These are phyloP conservation scores for Phytophthora lateralis DNA, from an alignment of 352 stramenopile species.

Conservation along the genomic window DNA sequence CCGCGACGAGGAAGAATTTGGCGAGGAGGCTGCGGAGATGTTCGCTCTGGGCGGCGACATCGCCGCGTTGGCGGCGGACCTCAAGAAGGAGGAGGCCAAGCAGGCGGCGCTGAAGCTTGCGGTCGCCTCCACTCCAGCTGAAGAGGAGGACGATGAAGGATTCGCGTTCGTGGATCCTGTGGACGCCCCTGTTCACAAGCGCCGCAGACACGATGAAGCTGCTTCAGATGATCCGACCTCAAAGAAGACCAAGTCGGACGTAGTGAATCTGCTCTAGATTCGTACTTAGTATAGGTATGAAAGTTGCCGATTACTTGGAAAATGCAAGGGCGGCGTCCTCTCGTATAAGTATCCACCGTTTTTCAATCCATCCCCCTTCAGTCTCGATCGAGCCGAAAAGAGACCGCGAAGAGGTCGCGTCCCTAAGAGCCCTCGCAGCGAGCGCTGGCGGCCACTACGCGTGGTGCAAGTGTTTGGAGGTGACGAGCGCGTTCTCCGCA, in stretches of 20 bases:
- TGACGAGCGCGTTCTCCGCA: not conserved
- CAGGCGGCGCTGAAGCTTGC: constrained; percentile 31
- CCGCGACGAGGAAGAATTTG: constrained; percentile 61
- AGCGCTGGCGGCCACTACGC: constrained; percentile 7
- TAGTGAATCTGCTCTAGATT: constrained; percentile 31
- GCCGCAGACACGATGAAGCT: constrained; percentile 13
- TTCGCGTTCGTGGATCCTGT: constrained; percentile 35
- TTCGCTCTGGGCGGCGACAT: constrained; percentile 80
- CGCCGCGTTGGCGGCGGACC: constrained; percentile 54
- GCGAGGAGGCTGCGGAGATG: constrained; percentile 71
- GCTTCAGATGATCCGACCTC: constrained; percentile 8
- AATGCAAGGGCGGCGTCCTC: not conserved
- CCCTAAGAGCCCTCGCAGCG: constrained; percentile 7
- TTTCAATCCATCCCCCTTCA: constrained; percentile 6
- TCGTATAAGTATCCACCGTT: not conserved
- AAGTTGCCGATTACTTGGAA: not conserved
- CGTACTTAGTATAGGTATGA: constrained; percentile 28
- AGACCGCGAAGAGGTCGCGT: constrained; percentile 16
- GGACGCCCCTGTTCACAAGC: constrained; percentile 30
- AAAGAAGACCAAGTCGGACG: constrained; percentile 38
- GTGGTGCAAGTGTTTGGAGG: not conserved
- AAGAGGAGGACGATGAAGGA: constrained; percentile 35
- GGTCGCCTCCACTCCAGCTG: constrained; percentile 6
- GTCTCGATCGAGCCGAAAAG: constrained; percentile 19
- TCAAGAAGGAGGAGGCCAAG: constrained; percentile 45